These are phyloP conservation scores for Cryptococcus sp. DNA, from an alignment of 1,284 basidiomycete species.

Conservation along the genomic window DNA sequence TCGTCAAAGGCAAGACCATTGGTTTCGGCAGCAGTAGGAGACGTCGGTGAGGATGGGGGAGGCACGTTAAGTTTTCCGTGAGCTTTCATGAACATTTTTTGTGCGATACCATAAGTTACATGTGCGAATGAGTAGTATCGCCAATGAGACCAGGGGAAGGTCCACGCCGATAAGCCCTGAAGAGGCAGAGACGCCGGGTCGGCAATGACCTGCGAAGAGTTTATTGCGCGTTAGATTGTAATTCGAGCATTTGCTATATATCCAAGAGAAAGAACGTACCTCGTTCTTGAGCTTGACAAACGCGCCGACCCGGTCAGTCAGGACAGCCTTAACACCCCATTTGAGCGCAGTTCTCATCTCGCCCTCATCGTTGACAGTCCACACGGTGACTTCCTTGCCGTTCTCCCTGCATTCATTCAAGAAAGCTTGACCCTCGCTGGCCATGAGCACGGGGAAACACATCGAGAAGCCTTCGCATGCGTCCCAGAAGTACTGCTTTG, in stretches of 20 bases:
- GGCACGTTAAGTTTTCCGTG: slow-evolving; percentile 33
- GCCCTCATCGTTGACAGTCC: slow-evolving; percentile 91
- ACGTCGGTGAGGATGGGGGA: slow-evolving; percentile 1
- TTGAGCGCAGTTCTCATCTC: slow-evolving; percentile 92
- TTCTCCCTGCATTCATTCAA: slow-evolving; percentile 73
- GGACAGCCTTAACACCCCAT: slow-evolving; percentile 87
- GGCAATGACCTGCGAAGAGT: slow-evolving; percentile 30
- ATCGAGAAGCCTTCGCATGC: slow-evolving; percentile 88
- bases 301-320: slow-evolving; percentile 69
- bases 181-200: slow-evolving; percentile 36
- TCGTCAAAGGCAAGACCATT: background rate
- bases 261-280: slow-evolving; percentile 28
- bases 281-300: slow-evolving; percentile 44
- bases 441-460: slow-evolving; percentile 72
- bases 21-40: background rate
- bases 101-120: slow-evolving; percentile 38
- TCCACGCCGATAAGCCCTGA: slow-evolving; percentile 33
- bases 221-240: slow-evolving; percentile 3
- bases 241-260: background rate
- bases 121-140: slow-evolving; percentile 50
- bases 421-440: slow-evolving; percentile 68
- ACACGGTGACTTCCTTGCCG: slow-evolving; percentile 88
- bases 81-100: slow-evolving; percentile 38
- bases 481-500: slow-evolving; percentile 89
- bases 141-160: slow-evolving; percentile 52